Evolutionary conservation across 2,329 filamentous ascomycete species (phyloP).

Genomic region (Colletotrichum shisoi): DNA sequence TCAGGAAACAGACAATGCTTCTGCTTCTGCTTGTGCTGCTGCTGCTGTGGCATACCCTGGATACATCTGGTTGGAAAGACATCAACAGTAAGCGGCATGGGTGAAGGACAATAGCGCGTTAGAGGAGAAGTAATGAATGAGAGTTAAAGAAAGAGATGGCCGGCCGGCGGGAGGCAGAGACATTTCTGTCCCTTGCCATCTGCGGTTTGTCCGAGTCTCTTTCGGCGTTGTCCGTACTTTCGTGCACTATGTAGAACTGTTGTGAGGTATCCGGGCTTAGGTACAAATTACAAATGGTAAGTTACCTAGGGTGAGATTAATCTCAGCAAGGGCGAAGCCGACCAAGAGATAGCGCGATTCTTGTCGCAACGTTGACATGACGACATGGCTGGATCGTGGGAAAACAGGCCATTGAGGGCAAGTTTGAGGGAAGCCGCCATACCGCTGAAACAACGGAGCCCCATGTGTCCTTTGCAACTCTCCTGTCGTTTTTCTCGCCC

Average conservation of each 20-base stretch:
- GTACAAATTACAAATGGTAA: too few species aligned
- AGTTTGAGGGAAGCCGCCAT: background rate
- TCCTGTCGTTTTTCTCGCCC: background rate
- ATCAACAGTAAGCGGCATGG: background rate
- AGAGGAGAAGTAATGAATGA: background rate
- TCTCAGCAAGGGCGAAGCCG: background rate
- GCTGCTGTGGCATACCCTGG: background rate
- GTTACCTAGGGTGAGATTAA: too few species aligned
- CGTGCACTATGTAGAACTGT: background rate
- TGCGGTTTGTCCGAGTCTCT: too few species aligned
- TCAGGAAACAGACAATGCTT: background rate
- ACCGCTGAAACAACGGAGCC: constrained; percentile 19
- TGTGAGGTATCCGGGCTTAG: too few species aligned
- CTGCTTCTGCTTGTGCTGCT: too few species aligned
- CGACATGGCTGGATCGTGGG: constrained; percentile 13
- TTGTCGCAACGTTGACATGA: constrained; percentile 27
- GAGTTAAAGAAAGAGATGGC: background rate
- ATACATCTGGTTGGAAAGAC: background rate
- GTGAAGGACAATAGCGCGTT: constrained; percentile 6
- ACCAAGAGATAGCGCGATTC: constrained; percentile 7
- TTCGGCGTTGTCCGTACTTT: background rate
- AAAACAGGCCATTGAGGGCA: constrained; percentile 11
- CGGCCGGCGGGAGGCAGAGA: constrained; percentile 11
- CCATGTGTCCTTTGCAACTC: constrained; percentile 18
- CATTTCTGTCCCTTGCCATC: constrained; percentile 1